Evolutionary conservation across 1,139 yeast genomes (phyloP), one percentile per base, ranked within the genome.

Genomic region (Candida sp.): DNA sequence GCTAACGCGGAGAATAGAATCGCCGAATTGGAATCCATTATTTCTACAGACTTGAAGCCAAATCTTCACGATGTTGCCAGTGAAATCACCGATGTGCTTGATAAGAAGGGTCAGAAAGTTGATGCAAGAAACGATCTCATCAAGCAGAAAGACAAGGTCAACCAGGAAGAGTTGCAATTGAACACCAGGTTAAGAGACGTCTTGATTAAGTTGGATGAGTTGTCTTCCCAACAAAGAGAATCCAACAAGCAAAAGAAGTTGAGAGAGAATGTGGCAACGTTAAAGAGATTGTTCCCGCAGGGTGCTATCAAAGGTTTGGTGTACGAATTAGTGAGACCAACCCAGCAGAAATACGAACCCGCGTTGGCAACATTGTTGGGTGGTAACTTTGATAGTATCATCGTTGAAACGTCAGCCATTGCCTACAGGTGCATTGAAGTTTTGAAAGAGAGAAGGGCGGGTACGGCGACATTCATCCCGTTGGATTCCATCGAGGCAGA

Each of bases 401-500:
- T 94, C 32, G 99, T 94, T 4, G 97, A 91, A 59, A 83, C 83
- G 26, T 72, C 88, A 2, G 69, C 85, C 9, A 83, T 88, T 22
- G 99, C 98, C 1, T 84, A 87, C 52, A 87, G 85, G 56, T 93
- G 99, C 69, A 88, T 94, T 60, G 84, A 85, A 17, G 87, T 88
- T 51, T 74, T 94, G 66, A 90, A 92, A 60, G 96, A 90, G 57
- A 94, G 96, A 64, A 80, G 97, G 57, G 75, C 88, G 9, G 98
- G 98, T 45, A 80, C 83, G 11, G 93, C 94, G 1, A 85, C 96
- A 0, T 93, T 94, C 60, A 88, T 94, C 54, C 99, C 99, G 0
- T 72, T 94, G 49, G 96, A 92, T 62, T 80, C 93, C 0, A 84
- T 94, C 37, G 64, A 67, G 17, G 58, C 57, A 27, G 87, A 83